Evolutionary conservation across 495 filamentous ascomycete genomes (phyloP), one percentile per base, ranked within the genome.

Genomic region (Neurospora sp.): DNA sequence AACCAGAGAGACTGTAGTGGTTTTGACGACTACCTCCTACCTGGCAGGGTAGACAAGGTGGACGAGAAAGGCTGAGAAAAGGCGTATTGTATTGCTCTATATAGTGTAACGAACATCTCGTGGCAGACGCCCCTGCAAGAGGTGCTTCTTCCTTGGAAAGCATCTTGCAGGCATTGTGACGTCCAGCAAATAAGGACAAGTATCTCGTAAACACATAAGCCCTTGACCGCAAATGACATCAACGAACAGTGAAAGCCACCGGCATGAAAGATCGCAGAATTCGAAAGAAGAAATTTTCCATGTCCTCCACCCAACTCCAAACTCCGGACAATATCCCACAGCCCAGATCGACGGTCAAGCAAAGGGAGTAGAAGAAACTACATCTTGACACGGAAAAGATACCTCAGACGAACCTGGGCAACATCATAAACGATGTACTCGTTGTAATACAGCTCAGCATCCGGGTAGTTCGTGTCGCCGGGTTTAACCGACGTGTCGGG

Each of bases 361-460:
- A 48, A n/a, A 48, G 44, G 18, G 8, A 48, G 18, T 3, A 48
- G 44, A 37, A 7, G 37, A 38, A 27, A 16, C 44, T 44, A 82
- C 82, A 89, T 89, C 71, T 82, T 81, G 66, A 94, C 86, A 16
- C 89, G 86, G 76, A 96, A 90, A 16, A 97, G 82, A 79, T 97
- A 97, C 9, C 91, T 86, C 72, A 94, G 85, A 20, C 90, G 87
- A 39, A 96, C 88, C 83, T 97, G 94, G 1, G 90, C 84, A 10
- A 93, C 85, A 77, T 95, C 89, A 76, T 97, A 97, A 38, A 86
- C 86, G 69, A 96, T 93, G 78, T 94, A 96, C 85, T 92, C 90
- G 76, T 91, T 91, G 78, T 90, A 91, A 6, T 78, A 76, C 27
- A 91, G 81, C 23, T 75, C 75, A 0, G 83, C 78, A 38, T 75